These are phyloP conservation scores for Nepenthes gracilis DNA, from an alignment of 148 eudicot genomes.

Conservation along the genomic window DNA sequence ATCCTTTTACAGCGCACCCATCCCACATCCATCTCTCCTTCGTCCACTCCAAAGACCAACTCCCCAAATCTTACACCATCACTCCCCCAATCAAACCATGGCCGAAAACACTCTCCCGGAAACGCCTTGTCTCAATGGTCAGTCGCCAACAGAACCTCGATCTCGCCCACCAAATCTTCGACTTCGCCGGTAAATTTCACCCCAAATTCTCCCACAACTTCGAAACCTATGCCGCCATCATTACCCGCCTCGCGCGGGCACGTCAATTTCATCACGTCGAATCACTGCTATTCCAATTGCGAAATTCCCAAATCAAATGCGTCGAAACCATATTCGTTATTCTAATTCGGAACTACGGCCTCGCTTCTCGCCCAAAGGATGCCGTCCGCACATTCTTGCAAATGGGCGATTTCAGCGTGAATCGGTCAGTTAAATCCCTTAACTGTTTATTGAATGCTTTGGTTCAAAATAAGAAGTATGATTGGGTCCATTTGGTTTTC, in stretches of 20 bases:
- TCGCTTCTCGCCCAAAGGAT: constrained; percentile 45
- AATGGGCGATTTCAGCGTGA: constrained; percentile 41
- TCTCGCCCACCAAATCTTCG: constrained; percentile 70
- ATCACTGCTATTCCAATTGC: constrained; percentile 35
- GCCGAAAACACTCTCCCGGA: constrained; percentile 53
- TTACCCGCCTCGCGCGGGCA: constrained; percentile 60
- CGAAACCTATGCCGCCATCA: constrained; percentile 44
- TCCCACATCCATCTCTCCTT: constrained; percentile 24
- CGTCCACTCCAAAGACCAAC: constrained; percentile 28
- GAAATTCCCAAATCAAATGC: constrained; percentile 27
- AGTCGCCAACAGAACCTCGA: constrained; percentile 59
- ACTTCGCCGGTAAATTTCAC: constrained; percentile 57
- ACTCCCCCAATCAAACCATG: constrained; percentile 76
- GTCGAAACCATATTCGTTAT: constrained; percentile 48
- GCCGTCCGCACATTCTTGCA: constrained; percentile 45
- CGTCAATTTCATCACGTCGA: constrained; percentile 49
- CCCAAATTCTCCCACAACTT: constrained; percentile 42
- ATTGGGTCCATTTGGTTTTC: constrained; percentile 51
- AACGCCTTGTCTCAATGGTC: constrained; percentile 51
- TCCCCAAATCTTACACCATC: constrained; percentile 39
- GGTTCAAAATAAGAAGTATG: constrained; percentile 49
- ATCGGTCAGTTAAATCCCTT: constrained; percentile 52
- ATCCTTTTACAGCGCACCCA: constrained; percentile 16
- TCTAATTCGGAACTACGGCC: constrained; percentile 59
- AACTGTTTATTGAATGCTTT: constrained; percentile 62